Conservation (phyloP, 345 rosid species). For the Dipteronia dyeriana region DNA sequence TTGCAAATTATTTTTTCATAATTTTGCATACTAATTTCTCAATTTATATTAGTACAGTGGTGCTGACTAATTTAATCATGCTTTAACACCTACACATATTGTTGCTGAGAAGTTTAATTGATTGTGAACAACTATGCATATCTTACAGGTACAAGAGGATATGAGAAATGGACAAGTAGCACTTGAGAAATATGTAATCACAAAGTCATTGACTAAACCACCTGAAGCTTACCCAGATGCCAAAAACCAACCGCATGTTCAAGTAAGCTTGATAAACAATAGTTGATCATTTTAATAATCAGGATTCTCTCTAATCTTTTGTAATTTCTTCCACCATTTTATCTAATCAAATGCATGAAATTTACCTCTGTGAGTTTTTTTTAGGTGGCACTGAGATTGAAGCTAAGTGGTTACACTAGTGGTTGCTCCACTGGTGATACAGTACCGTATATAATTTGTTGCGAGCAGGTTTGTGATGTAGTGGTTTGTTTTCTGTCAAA, state of each 20-base stretch:
- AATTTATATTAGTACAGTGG: not conserved
- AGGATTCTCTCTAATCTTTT: conserved; percentile 6
- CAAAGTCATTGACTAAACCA: conserved; percentile 91
- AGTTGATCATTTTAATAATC: conserved; percentile 12
- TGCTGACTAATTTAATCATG: conserved; percentile 5
- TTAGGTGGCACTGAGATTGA: conserved; percentile 92
- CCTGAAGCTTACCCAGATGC: conserved; percentile 97
- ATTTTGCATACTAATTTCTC: not conserved
- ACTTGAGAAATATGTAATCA: conserved; percentile 91
- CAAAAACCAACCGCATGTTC: conserved; percentile 94
- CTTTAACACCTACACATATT: not conserved
- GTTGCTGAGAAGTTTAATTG: conserved; percentile 12
- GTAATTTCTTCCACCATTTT: conserved; percentile 16
- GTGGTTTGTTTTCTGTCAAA: conserved; percentile 10
- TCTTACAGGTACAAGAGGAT: conserved; percentile 81
- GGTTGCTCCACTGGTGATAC: conserved; percentile 89
- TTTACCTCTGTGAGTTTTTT: conserved; percentile 29
- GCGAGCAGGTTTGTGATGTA: conserved; percentile 73
- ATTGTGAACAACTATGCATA: conserved; percentile 18
- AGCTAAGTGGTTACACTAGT: conserved; percentile 75
- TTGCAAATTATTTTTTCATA: conserved; percentile 4
- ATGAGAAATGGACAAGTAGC: conserved; percentile 89
- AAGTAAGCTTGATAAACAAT: conserved; percentile 50
- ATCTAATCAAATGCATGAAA: conserved; percentile 11
- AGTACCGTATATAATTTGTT: conserved; percentile 88